These are phyloP conservation scores for Gnaphalium uliginosum DNA, from an alignment of 129 eudicot species.

Conservation along the genomic window DNA sequence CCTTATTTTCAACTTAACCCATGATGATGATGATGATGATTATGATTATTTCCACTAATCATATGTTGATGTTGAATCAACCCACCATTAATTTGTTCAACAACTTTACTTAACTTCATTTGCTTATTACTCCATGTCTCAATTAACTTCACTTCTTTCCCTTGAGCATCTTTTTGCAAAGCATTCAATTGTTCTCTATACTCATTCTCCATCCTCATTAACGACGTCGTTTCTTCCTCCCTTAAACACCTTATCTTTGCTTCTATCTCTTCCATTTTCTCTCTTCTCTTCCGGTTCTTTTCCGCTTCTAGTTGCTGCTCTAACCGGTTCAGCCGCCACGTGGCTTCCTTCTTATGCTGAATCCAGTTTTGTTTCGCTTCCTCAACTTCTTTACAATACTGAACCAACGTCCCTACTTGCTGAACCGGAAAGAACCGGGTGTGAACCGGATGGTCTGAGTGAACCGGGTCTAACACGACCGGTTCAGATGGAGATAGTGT, in stretches of 20 bases:
- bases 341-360: slow-evolving; percentile 62
- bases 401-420: slow-evolving; percentile 47
- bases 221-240: slow-evolving; percentile 54
- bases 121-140: slow-evolving; percentile 59
- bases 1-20: slow-evolving; percentile 19
- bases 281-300: slow-evolving; percentile 50
- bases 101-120: slow-evolving; percentile 47
- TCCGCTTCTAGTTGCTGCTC: slow-evolving; percentile 67
- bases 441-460: slow-evolving; percentile 31
- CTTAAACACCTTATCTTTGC: slow-evolving; percentile 49
- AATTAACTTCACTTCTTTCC: slow-evolving; percentile 56
- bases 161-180: slow-evolving; percentile 63
- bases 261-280: slow-evolving; percentile 61
- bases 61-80: slow-evolving; percentile 40
- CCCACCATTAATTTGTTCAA: slow-evolving; percentile 47
- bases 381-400: slow-evolving; percentile 59
- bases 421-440: slow-evolving; percentile 49
- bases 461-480: slow-evolving; percentile 55
- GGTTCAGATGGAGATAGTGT: slow-evolving; percentile 65
- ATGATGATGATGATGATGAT: slow-evolving; percentile 22
- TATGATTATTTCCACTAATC: slow-evolving; percentile 35
- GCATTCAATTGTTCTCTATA: slow-evolving; percentile 53
- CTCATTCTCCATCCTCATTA: slow-evolving; percentile 54
- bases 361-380: slow-evolving; percentile 63
- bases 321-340: slow-evolving; percentile 67